A percentile compares a stretch with the other conserved stretches of the same genome.
phyloP scores from a whole-genome alignment of 2,329 filamentous ascomycete genomes.

The Cladosporium halotolerans region DNA sequence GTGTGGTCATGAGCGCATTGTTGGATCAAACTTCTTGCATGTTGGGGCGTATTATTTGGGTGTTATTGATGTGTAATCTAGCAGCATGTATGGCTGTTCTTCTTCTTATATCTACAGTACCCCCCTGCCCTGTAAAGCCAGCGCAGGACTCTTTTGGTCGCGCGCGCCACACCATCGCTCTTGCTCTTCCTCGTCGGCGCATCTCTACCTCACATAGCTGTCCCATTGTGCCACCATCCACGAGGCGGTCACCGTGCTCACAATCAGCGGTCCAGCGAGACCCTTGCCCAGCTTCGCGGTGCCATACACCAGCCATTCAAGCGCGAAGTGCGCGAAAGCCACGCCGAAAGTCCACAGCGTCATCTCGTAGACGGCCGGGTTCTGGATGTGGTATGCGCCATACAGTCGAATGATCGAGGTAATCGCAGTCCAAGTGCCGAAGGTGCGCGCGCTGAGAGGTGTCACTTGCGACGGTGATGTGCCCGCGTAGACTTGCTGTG shows the following conservation, averaged over 20 bases:
- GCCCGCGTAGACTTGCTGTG: constrained; percentile 78
- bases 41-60: not conserved
- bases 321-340: constrained; percentile 70
- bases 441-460: constrained; percentile 69
- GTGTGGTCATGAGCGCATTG: not conserved
- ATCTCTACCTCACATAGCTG: not conserved
- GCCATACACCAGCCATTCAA: constrained; percentile 74
- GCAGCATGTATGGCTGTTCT: not conserved
- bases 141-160: not conserved
- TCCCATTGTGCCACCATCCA: constrained; percentile 63
- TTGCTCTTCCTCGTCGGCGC: not conserved
- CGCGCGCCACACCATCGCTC: not conserved
- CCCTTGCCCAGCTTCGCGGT: constrained; percentile 61
- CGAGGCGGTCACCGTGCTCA: constrained; percentile 48
- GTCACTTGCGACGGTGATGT: constrained; percentile 54
- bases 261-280: constrained; percentile 53
- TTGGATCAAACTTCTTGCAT: too few species aligned
- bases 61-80: constrained; percentile 1
- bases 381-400: constrained; percentile 72
- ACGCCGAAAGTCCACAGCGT: constrained; percentile 76
- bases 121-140: not conserved
- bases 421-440: constrained; percentile 83
- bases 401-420: constrained; percentile 72
- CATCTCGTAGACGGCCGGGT: constrained; percentile 69
- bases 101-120: not conserved